Base-by-base conservation (phyloP, 768 basidiomycete species). In the Scleroderma bovista region DNA sequence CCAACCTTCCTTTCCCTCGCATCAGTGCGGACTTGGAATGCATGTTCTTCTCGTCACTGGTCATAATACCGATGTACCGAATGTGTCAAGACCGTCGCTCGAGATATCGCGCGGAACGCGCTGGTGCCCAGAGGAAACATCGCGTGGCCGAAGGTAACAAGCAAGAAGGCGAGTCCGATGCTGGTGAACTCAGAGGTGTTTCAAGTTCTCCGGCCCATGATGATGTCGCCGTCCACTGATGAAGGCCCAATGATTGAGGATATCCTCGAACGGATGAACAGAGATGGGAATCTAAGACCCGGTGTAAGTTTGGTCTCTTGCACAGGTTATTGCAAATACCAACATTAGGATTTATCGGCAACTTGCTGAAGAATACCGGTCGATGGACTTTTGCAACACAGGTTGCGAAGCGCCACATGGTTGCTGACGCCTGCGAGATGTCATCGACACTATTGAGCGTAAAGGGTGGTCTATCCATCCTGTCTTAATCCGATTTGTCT, bases 281-380 rank as follows among this genome's bases (percentile, higher is more conserved):
- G 36, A 17, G 60, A 65, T 36, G 63, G 61, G 0, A 60, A 56
- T 15, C 44, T 66, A 38, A 52, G 51, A 43, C 41, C 55, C 24
- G 37, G 74, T 73, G 96, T 97, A 56, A 24, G 83, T 72, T 38
- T 37, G n/a, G n/a, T n/a, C n/a, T n/a, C n/a, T n/a, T 1, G n/a
- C 47, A 32, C 37, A 11, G 3, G 3, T 56, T 65, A 23, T 67
- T 32, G 16, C 2, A 6, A 2, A 49, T 34, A 31, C 16, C 36
- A 46, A 40, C n/a, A 6, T 43, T 55, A 98, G 95, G 57, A 83
- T 96, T 43, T 99, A 97, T 58, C 70, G 84, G 47, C 89, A 93
- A 60, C 75, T 98, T 20, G 86, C 94, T 2, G 93, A 96, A 50
- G 88, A 95, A 70, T 99, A 98, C 70, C 91, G 85, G 66, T 69